Base-by-base conservation (phyloP, 2,329 filamentous ascomycete species). In the Trichoderma breve region DNA sequence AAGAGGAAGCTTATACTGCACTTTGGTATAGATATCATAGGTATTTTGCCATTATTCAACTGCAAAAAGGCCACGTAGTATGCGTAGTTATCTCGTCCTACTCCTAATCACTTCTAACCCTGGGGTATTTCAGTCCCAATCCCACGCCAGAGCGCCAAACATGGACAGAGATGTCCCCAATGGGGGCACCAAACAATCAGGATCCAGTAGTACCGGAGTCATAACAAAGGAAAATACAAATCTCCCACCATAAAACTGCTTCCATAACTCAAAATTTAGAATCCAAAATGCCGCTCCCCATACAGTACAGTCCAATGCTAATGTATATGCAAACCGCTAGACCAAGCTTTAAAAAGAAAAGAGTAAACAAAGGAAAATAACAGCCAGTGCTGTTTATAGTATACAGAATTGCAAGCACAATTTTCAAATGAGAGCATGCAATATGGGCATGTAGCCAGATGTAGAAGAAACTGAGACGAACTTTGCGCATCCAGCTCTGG, bases 41-140 rank as follows among this genome's bases (percentile, higher is more conserved):
- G 28, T 58, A 30, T 57, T 67, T 43, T 58, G 51, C 51, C 57
- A 67, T 43, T 67, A 43, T 58, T 43, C 32, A 21, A 43, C 32
- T 58, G 53, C n/a, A 30, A 28, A 67, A 67, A n/a, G 51, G 36
- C 28, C 64, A 57, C 21, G 32, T 61, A 34, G 55, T 28, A 69
- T 51, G 66, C 67, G 47, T 62, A 69, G 36, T 36, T 32, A 28
- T 21, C 32, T 39, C 60, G 32, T 64, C 60, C 53, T 34, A 26
- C 26, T 47, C 6, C 60, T 21, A 63, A 57, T 43, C 34, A 32
- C 58, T 55, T 57, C 61, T 55, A 64, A 14, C 51, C 47, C 32
- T 47, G 24, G 68, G 68, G 68, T 71, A 71, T 71, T 71, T 18
- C 43, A 57, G 62, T 36, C 60, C 70, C 70, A 26, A 61, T 65